Base-by-base conservation (phyloP, 305 asterid genomes). In the Fraxinus floribunda region DNA sequence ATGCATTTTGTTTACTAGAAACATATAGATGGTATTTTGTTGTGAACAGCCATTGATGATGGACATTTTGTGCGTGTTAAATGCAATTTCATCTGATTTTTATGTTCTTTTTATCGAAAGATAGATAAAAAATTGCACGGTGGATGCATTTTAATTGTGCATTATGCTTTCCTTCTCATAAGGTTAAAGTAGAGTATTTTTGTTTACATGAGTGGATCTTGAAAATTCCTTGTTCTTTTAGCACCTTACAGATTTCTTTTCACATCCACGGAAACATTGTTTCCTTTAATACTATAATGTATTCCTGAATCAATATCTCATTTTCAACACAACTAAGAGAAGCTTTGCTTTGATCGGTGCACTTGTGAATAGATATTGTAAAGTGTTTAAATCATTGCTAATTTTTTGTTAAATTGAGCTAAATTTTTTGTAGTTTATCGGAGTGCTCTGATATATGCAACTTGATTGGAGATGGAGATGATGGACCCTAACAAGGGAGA, bases 391-490 rank as follows among this genome's bases (percentile, higher is more conserved):
- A 64, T 10, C 36, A 24, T 24, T 26, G 6, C 30, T 22, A 64
- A 24, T 29, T 78, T 77, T 16, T 7, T n/a, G 20, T 75, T 62
- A 24, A 32, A 11, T 79, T 38, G 34, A 7, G 24, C n/a, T 26
- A 3, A 9, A 1, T 2, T 55, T 72, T 70, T 44, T 80, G 84
- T 86, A 89, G 92, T 81, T 85, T 91, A 85, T 84, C 82, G 60
- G 94, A 91, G 82, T 91, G 92, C 83, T 91, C 92, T 44, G 94
- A 89, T 81, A 91, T 89, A 35, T 91, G 94, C 80, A 91, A 89
- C 87, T 84, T 91, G 87, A 91, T 91, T 52, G 88, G 88, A 79
- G 92, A 88, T 44, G 90, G 89, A 35, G 94, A 88, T 81, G 94
- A 89, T 86, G 90, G 92, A 52, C 92, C 91, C 9, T 89, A 70